Conservation (phyloP, 176 grass and related monocot species). For the Avena eriantha region DNA sequence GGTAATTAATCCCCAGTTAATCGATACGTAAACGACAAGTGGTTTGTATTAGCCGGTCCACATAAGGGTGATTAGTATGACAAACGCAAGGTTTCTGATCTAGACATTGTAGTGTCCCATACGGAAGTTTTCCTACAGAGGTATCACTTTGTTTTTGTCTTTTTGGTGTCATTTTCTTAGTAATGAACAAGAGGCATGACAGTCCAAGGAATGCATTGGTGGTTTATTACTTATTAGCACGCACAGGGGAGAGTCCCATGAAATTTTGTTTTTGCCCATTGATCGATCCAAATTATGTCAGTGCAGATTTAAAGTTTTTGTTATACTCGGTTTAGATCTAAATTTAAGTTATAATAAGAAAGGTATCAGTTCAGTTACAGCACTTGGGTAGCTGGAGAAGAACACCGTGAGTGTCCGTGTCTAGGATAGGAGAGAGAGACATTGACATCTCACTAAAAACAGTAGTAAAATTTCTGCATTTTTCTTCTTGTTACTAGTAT, state of each 20-base stretch:
- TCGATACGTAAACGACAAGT: slow-evolving; percentile 11
- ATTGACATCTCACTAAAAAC: too few relatives aligned
- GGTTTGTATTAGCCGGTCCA: slow-evolving; percentile 11
- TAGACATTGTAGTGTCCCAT: slow-evolving; percentile 21
- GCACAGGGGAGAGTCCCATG: neutral
- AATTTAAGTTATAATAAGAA: too few relatives aligned
- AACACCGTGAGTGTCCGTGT: too few relatives aligned
- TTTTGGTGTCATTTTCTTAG: neutral
- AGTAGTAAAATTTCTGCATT: too few relatives aligned
- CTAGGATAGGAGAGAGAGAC: too few relatives aligned
- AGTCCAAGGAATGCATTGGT: neutral
- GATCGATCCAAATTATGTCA: too few relatives aligned
- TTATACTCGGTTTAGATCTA: too few relatives aligned
- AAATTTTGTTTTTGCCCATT: too few relatives aligned
- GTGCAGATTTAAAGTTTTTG: too few relatives aligned
- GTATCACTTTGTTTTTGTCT: slow-evolving; percentile 13
- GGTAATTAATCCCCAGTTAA: neutral
- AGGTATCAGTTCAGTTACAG: too few relatives aligned
- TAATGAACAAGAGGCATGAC: slow-evolving; percentile 21
- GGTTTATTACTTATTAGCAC: slow-evolving; percentile 6
- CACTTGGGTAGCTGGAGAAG: too few relatives aligned
- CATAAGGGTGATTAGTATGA: slow-evolving; percentile 35
- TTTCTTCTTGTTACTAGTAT: too few relatives aligned
- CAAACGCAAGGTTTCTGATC: slow-evolving; percentile 16
- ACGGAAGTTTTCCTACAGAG: slow-evolving; percentile 40